Evolutionary conservation across 257 asterid species (phyloP), one percentile per base, ranked within the genome.

Genomic region (Gentiana straminea): DNA sequence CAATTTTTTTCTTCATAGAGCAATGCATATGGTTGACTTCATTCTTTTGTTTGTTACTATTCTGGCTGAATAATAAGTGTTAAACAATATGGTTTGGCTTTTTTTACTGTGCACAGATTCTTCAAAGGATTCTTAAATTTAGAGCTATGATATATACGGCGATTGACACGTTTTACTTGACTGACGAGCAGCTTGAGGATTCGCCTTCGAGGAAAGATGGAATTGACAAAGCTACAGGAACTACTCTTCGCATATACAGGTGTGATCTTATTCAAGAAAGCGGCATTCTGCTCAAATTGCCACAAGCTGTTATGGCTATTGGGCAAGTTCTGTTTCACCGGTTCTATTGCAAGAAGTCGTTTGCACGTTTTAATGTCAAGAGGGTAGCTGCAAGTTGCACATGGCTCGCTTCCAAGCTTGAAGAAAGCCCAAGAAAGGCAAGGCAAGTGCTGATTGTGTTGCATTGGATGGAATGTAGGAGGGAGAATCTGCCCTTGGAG

Each of bases 341-440:
- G 49, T 91, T 91, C 69, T 87, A 81, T 83, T 84, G 96, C 81
- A 91, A 87, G 79, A 87, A 87, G 54, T 87, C 98, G 56, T 81
- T 84, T 79, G 83, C 80, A 47, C 84, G 86, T 54, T 91, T 87
- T 66, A 91, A 84, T 57, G 98, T 84, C 73, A 91, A 91, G 98
- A 80, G 89, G 78, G 94, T 92, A 65, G 95, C 98, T 57, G 97
- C 97, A 39, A 88, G 97, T 69, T 92, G 98, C 74, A 87, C 88
- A 51, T 88, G 98, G 98, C 95, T 87, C 80, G 98, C 97, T 49
- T 85, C 98, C 43, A 92, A 88, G 73, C 98, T 92, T n/a, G 98
- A 85, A 73, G 95, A 92, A 72, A 71, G 89, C 69, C 97, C 94
- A 37, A 74, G 95, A 67, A 85, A 81, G 73, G 97, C 95, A 54